Percentiles rank a stretch among this genome's conserved stretches.
Conservation (phyloP, 1,284 basidiomycete species). For the Cutaneotrichosporon sp. region DNA sequence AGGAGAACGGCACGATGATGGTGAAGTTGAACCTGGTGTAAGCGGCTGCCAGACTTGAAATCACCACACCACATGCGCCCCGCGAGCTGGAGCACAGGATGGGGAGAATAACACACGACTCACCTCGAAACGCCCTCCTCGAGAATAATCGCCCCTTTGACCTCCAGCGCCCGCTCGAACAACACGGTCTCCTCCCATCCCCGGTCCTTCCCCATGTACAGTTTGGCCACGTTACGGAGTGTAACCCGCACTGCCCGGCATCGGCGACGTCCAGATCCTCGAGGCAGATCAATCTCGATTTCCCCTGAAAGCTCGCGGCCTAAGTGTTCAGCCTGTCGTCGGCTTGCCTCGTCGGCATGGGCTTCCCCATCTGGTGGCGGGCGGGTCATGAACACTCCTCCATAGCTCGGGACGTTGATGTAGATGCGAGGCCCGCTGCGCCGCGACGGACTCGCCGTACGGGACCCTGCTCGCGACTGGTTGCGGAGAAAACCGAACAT, state of each 20-base stretch:
- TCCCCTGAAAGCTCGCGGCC: slow-evolving; percentile 24
- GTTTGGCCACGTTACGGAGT: slow-evolving; percentile 16
- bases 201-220: slow-evolving; percentile 25
- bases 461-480: slow-evolving; percentile 5
- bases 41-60: no score
- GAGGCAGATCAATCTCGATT: slow-evolving; percentile 26
- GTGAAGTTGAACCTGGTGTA: slow-evolving; percentile 25
- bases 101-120: no score
- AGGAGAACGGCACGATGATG: slow-evolving; percentile 24
- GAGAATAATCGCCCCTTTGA: slow-evolving; percentile 24
- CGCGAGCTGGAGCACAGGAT: no score
- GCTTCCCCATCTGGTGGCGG: not conserved
- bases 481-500: slow-evolving; percentile 18
- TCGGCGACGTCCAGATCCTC: slow-evolving; percentile 18
- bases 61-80: no score
- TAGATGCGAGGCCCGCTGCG: slow-evolving; percentile 8
- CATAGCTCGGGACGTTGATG: slow-evolving; percentile 20
- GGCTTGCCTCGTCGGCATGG: not conserved
- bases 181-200: slow-evolving; percentile 30
- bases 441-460: slow-evolving; percentile 10
- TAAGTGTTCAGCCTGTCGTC: not conserved
- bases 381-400: slow-evolving; percentile 20
- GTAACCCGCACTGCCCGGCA: slow-evolving; percentile 34
- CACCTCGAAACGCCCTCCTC: slow-evolving; percentile 30
- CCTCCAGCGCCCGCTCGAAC: slow-evolving; percentile 25